Evolutionary conservation across 192 early-diverging fungal genomes (phyloP).

Genomic region (Backusella macrospora): DNA sequence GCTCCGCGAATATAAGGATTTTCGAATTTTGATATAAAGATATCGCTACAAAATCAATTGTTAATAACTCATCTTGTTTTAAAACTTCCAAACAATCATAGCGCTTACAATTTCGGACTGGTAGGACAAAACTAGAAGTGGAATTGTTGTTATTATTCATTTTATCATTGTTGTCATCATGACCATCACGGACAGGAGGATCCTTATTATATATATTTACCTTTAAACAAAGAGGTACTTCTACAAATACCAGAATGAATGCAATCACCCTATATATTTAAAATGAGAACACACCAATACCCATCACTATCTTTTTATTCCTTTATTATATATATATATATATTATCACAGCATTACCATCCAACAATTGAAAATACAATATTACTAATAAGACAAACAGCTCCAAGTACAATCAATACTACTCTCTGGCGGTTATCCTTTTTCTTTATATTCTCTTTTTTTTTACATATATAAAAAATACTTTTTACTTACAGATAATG

Average conservation of each 20-base stretch:
- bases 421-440: neutral
- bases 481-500: constrained; percentile 25
- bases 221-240: constrained; percentile 36
- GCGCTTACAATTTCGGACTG: constrained; percentile 38
- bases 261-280: constrained; percentile 24
- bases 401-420: constrained; percentile 31
- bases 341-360: constrained; percentile 6
- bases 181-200: neutral
- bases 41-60: constrained; percentile 17
- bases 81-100: neutral
- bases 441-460: neutral
- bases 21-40: constrained; percentile 24
- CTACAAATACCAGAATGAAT: constrained; percentile 35
- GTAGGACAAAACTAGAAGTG: constrained; percentile 33
- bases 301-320: too few relatives aligned
- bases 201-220: constrained; percentile 1
- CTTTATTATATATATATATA: too few relatives aligned
- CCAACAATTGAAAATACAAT: constrained; percentile 32
- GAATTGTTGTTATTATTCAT: neutral
- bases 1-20: constrained; percentile 24
- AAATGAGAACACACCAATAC: neutral
- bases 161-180: neutral
- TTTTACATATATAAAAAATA: neutral
- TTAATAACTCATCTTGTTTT: neutral
- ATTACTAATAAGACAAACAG: constrained; percentile 16